Evolutionary conservation across 495 filamentous ascomycete species (phyloP), one percentile per base, ranked within the genome.

Genomic region (Talaromyces nanjingensis): DNA sequence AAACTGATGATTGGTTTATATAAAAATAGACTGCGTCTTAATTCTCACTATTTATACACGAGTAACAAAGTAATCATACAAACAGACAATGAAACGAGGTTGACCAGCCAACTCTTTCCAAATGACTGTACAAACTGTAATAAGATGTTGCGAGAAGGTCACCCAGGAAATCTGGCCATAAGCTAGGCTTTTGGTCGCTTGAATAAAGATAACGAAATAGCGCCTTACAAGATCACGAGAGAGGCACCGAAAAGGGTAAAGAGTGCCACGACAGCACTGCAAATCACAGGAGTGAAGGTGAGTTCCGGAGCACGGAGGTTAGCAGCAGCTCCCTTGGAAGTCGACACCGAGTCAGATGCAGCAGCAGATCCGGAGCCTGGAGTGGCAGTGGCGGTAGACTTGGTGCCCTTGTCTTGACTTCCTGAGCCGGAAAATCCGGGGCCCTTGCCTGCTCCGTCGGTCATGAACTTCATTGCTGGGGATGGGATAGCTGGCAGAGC

Each of bases 401-500:
- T 60, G 64, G 79, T 79, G 55, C 85, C 88, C 3, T 86, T 81
- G 62, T 86, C 83, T 79, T 92, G 89, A 62, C 87, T 91, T 42
- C 92, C 91, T 34, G 76, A 64, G 11, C 92, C 92, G 6, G 72
- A 73, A 55, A 96, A 87, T 64, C 92, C 92, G 0, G 81, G 81
- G 2, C 87, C 90, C 24, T 75, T 77, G 57, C 92, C 91, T 59
- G 91, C 91, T 69, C 91, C 91, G 5, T 84, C 71, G 54, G 73
- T 85, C 82, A 96, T 86, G 76, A 83, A 90, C 77, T 88, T 76
- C 72, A 80, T 71, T 24, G 90, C 91, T 20, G 75, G 81, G 0
- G 74, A 70, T 4, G 93, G 93, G 22, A 97, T 89, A 47, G 86
- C 84, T 2, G 93, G 93, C 11, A 98, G 87, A 27, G 76, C 70